Evolutionary conservation across 108 stramenopile species (phyloP), one percentile per base, ranked within the genome.

Genomic region (Fistulifera pelliculosa): DNA sequence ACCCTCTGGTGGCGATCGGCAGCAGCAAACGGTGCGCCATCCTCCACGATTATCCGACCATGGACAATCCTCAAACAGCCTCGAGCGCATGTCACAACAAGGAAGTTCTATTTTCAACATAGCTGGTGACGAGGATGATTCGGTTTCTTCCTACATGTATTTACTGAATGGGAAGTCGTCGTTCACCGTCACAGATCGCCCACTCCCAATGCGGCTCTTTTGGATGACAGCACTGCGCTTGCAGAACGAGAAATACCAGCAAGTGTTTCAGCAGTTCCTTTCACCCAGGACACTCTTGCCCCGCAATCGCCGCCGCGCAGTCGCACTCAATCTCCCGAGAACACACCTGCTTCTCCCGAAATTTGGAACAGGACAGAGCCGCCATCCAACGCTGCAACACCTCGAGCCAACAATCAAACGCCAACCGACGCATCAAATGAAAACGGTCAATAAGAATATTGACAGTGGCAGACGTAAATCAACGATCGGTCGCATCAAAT

Each of bases 111-210:
- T 35, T 35, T 35, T 35, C 8, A 35, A 35, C 8, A 35, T 35
- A 6, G 31, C 31, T 8, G 31, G 31, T 28, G 56, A 45, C 12
- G 70, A 65, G 4, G 65, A 71, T 42, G 57, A 55, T 51, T 41
- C 52, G 27, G 60, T 53, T 27, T 60, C 42, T 12, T 76, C 75
- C 17, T 69, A 57, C 40, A 14, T 69, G 17, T 69, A 62, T 41
- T 72, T 77, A 39, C 56, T 77, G 67, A 53, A 57, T 21, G 75
- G 75, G 75, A 77, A 66, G 67, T 77, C 14, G 74, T 75, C 7
- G 23, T 69, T 17, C 68, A 60, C 27, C 68, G 61, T 19, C 44
- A 21, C 16, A 4, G 19, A 19, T 21, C 21, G 19, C 4, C 44
- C 16, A 6, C 44, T 17, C 44, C 21, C 19, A 17, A 3, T 8